Conservation (phyloP, 2,329 filamentous ascomycete species). For the Cercospora beticola region DNA sequence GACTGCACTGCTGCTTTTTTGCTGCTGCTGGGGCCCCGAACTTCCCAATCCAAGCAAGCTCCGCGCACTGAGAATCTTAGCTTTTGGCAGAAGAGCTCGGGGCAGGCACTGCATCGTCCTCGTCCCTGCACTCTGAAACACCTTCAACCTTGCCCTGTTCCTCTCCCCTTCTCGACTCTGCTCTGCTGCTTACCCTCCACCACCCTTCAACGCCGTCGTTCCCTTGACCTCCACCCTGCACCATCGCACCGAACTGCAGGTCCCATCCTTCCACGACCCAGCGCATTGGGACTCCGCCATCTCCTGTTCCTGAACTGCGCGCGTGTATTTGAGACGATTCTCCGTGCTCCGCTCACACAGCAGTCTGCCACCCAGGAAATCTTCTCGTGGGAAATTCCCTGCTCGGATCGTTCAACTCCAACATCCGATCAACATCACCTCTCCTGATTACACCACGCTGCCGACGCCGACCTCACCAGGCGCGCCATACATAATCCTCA, state of each 20-base stretch:
- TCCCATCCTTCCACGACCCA: not conserved
- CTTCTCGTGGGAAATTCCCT: slow-evolving; percentile 6
- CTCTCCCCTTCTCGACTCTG: not conserved
- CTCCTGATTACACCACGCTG: not conserved
- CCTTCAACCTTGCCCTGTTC: not conserved
- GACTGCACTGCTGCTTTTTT: not conserved
- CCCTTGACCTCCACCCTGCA: not conserved
- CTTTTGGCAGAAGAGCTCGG: not conserved
- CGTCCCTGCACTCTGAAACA: not conserved
- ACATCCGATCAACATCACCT: slow-evolving; percentile 10
- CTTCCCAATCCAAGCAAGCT: not conserved
- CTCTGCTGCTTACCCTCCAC: not conserved
- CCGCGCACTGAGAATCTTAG: not conserved
- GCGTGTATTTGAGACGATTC: not conserved
- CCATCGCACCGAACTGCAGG: not conserved
- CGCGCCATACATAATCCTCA: not conserved
- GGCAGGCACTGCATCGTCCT: not conserved
- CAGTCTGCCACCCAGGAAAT: not conserved
- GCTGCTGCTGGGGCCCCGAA: not conserved
- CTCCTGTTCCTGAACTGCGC: not conserved
- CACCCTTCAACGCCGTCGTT: not conserved
- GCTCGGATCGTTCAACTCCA: slow-evolving; percentile 3
- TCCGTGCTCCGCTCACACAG: not conserved
- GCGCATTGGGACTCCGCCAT: not conserved
- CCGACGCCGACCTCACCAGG: not conserved